phyloP scores from a whole-genome alignment of 2,329 filamentous ascomycete species.

The Colletotrichum sp. region DNA sequence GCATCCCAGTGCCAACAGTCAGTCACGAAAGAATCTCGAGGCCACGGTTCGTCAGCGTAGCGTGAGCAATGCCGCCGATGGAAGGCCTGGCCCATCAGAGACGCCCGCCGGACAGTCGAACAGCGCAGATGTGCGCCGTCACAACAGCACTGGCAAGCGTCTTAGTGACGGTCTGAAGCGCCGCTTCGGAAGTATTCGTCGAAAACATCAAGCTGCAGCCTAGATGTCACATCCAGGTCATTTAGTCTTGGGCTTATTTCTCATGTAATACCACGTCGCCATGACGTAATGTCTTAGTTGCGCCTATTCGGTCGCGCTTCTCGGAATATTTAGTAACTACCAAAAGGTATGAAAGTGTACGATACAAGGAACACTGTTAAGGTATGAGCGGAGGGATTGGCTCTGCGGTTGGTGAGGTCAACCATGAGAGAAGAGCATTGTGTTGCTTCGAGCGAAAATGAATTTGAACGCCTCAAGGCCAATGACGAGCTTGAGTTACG shows the following conservation, averaged over 20 bases:
- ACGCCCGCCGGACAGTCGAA: constrained; percentile 25
- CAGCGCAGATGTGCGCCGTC: constrained; percentile 36
- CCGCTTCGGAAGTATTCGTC: constrained; percentile 57
- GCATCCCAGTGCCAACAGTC: constrained; percentile 37
- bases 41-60: constrained; percentile 46
- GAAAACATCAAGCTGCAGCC: constrained; percentile 38
- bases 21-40: constrained; percentile 25
- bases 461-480: background rate
- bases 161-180: constrained; percentile 58
- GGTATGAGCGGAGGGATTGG: background rate
- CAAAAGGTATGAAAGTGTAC: background rate
- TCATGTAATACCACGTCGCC: background rate
- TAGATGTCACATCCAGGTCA: background rate
- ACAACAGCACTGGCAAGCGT: constrained; percentile 47
- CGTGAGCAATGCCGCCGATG: constrained; percentile 41
- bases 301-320: background rate
- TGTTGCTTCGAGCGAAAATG: background rate
- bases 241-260: background rate
- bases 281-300: background rate
- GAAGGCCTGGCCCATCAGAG: constrained; percentile 24
- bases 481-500: background rate
- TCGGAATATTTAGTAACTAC: background rate
- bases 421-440: background rate
- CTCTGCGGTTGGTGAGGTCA: background rate
- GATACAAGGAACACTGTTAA: background rate